phyloP scores from a whole-genome alignment of 208 protist species.

The Leishmania guyanensis region DNA sequence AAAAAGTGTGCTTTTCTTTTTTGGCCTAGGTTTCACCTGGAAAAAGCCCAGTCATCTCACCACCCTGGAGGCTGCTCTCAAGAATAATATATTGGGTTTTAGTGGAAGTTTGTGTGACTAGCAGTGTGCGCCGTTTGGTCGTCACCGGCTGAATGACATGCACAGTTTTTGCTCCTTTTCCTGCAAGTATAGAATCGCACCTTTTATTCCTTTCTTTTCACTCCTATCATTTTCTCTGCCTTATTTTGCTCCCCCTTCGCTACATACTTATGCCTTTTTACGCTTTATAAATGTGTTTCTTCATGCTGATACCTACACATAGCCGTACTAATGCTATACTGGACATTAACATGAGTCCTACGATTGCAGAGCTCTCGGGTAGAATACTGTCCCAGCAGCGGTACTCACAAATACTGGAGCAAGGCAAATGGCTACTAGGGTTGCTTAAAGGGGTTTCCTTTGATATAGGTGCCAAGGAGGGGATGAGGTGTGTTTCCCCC shows the following conservation, averaged over 20 bases:
- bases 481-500: constrained; percentile 9
- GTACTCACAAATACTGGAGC: constrained; percentile 21
- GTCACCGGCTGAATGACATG: background rate
- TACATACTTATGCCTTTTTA: background rate
- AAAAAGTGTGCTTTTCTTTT: background rate
- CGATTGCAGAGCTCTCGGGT: constrained; percentile 4
- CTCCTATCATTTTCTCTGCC: background rate
- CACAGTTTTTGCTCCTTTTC: background rate
- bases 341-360: constrained; percentile 1
- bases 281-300: background rate
- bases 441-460: constrained; percentile 23
- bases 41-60: background rate
- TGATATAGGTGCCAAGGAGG: background rate
- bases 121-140: background rate
- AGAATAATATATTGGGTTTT: background rate
- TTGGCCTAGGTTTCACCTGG: background rate
- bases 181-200: background rate
- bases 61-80: background rate
- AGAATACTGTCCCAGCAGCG: constrained; percentile 25
- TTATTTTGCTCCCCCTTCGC: background rate
- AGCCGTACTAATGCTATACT: background rate
- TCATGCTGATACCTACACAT: background rate
- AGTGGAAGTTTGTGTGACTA: background rate
- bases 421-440: constrained; percentile 37
- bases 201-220: background rate